Base-by-base conservation (phyloP, 1,139 yeast genomes). In the Spencermartinsiella ligniputridi region DNA sequence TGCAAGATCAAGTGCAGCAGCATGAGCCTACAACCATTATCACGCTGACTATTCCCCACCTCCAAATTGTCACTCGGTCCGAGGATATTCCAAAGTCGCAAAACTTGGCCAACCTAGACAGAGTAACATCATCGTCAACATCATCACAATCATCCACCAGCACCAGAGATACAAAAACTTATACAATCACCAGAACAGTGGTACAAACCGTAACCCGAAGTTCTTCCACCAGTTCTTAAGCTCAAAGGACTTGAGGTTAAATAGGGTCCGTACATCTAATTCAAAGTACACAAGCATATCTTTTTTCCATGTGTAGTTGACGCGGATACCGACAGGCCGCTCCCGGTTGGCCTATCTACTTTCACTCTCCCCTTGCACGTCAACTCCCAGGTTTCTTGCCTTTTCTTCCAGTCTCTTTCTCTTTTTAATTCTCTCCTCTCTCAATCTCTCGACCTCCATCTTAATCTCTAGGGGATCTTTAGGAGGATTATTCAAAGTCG, bases 391-490 rank as follows among this genome's bases (percentile, higher is more conserved):
- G 54, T 76, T 81, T 43, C 64, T 73, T 9, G 94, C 84, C 64
- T 72, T 81, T 46, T 78, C 87, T 60, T 88, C 96, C 47, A 89
- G 70, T 50, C 84, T 73, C 54, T 74, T 69, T 61, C 95, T 75
- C 68, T 83, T 83, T 55, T 83, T 96, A 6, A 76, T 60, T 48
- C 92, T 74, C 43, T 81, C 95, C 52, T 79, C 75, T 62, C 80
- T 79, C 74, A 89, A 83, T 60, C 96, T 76, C 16, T 95, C 96
- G 38, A 89, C 71, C 63, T 90, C 97, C 0, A 95, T 92, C 59
- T 86, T 83, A 52, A 89, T 87, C 61, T 90, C 97, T 57, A 84
- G 87, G 8, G 90, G 90, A 61, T 89, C 97, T 61, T 88, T 90
- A 2, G 97, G 97, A 32, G 90, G 82, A 66, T 85, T 84, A 62